Evolutionary conservation across 257 asterid genomes (phyloP), one percentile per base, ranked within the genome.

Genomic region (Misopates orontium): DNA sequence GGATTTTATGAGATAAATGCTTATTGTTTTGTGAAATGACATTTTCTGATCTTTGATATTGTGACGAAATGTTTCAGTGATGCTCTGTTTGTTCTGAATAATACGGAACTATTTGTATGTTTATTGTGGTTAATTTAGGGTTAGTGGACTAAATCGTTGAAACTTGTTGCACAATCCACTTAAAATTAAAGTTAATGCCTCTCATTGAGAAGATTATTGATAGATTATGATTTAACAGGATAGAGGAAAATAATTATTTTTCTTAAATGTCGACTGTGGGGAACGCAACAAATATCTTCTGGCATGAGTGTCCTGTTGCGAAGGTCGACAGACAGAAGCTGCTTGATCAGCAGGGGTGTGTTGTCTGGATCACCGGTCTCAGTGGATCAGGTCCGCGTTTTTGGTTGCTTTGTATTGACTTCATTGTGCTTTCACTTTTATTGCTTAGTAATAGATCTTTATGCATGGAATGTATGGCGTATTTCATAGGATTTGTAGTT

Each of bases 311-410:
- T 76, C 87, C 91, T 16, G 96, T 92, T 22, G 83, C 83, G 72
- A 89, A 77, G 83, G 73, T 55, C 15, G 98, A 92, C 63, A 80
- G 97, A 79, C 91, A 92, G 75, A 89, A 80, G 69, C 75, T 92
- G 57, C 89, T 89, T 49, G 78, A 87, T 79, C 98, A 92, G 71
- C 95, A 85, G 64, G 98, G 98, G 13, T 92, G 97, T 73, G 82
- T 92, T 56, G 95, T 92, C 61, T 92, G 98, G 98, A 89, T 92
- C 74, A 92, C 98, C 50, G 98, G 98, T 60, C 93, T 92, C 55
- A 92, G 98, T 73, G 98, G 98, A 74, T 92, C 98, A 81, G 98
- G 98, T 92, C 51, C 66, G 24, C 48, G 15, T 52, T 56, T 31
- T 11, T n/a, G 18, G 23, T 1, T 32, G 10, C 16, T 31, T 13